Conservation (phyloP, 352 stramenopile species). For the Nothophytophthora sp. region DNA sequence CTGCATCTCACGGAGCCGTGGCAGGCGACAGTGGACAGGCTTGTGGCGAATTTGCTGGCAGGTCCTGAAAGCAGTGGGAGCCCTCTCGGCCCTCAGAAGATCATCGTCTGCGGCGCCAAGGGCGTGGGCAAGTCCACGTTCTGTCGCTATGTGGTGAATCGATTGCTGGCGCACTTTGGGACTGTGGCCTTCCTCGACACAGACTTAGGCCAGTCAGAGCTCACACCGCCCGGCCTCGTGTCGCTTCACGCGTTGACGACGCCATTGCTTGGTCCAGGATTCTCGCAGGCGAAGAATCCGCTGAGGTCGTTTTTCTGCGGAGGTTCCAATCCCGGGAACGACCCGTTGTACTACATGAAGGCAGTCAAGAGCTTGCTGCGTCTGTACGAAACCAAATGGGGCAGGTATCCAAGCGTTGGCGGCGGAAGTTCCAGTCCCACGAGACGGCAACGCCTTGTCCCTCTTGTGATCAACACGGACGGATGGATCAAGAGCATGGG, state of each 20-base stretch:
- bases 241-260: constrained; percentile 87
- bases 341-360: constrained; percentile 77
- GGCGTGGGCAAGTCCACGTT: constrained; percentile 96
- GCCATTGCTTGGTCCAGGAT: constrained; percentile 91
- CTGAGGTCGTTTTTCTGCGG: constrained; percentile 79
- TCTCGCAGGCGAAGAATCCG: constrained; percentile 88
- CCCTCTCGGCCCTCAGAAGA: constrained; percentile 35
- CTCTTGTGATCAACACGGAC: constrained; percentile 97
- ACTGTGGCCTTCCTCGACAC: constrained; percentile 94
- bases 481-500: constrained; percentile 98
- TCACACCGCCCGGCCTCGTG: constrained; percentile 93
- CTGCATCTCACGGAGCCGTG: constrained; percentile 68
- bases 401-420: constrained; percentile 5
- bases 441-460: constrained; percentile 37
- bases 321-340: constrained; percentile 70
- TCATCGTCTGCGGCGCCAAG: constrained; percentile 95
- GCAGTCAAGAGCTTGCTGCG: constrained; percentile 67
- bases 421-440: background rate
- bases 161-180: constrained; percentile 70
- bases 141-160: constrained; percentile 94
- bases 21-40: constrained; percentile 39
- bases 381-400: constrained; percentile 66
- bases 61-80: background rate
- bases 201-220: constrained; percentile 95
- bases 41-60: constrained; percentile 41